phyloP scores from a whole-genome alignment of 306 rosid genomes.

The peach (Prunus persica) region Prunus_persica_NCBIv2 NC_034010.1:22659501-22660000 shows the following conservation, averaged over 20 bases:
- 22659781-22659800: background rate
- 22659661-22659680: background rate
- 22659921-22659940: background rate
- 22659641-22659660: background rate
- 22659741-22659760: no score
- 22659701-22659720: background rate
- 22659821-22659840: background rate
- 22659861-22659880: background rate
- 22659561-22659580: background rate
- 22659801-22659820: background rate
- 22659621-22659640: background rate
- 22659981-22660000: background rate
- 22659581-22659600: background rate
- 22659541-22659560: no score
- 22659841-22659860: background rate
- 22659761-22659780: no score
- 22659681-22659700: no score
- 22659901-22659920: background rate
- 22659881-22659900: background rate
- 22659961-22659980: conserved; percentile 20
- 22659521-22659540: background rate
- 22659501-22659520: background rate
- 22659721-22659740: no score
- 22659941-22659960: conserved; percentile 12
- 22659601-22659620: background rate